Evolutionary conservation across 1,284 basidiomycete species (phyloP).

Genomic region (Ustilago crameri): DNA sequence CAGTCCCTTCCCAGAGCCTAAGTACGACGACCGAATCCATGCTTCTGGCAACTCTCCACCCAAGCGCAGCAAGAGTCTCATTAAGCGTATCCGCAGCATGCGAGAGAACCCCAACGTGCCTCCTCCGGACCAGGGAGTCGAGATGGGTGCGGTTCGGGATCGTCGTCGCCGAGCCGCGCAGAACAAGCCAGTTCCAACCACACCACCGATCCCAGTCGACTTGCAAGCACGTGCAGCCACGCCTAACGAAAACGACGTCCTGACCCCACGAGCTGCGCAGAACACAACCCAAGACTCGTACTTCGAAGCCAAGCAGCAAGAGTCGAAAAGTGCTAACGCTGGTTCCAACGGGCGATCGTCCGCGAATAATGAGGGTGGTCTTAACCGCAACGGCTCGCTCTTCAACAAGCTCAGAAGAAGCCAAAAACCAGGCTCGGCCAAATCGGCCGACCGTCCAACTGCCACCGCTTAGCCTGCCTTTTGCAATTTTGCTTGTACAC

Average conservation of each 20-base stretch:
- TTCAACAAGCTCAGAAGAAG: slow-evolving; percentile 45
- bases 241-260: slow-evolving; percentile 29
- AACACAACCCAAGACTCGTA: slow-evolving; percentile 25
- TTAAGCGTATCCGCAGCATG: slow-evolving; percentile 61
- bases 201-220: slow-evolving; percentile 19
- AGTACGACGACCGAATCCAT: slow-evolving; percentile 29
- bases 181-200: slow-evolving; percentile 54
- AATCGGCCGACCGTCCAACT: slow-evolving; percentile 31
- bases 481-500: too few species aligned
- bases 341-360: slow-evolving; percentile 18
- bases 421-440: slow-evolving; percentile 25
- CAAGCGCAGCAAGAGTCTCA: slow-evolving; percentile 58
- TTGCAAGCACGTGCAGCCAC: slow-evolving; percentile 9
- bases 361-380: slow-evolving; percentile 3
- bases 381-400: slow-evolving; percentile 39
- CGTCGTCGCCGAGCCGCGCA: slow-evolving; percentile 30
- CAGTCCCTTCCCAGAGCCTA: slow-evolving; percentile 56
- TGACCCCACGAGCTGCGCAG: slow-evolving; percentile 29
- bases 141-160: slow-evolving; percentile 37
- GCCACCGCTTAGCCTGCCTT: slow-evolving; percentile 39
- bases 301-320: slow-evolving; percentile 13
- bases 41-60: slow-evolving; percentile 27
- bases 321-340: slow-evolving; percentile 15
- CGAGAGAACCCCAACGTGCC: slow-evolving; percentile 59
- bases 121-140: slow-evolving; percentile 49